A percentile compares a stretch with the other conserved stretches of the same genome.
These are phyloP conservation scores for Moniliella sp. DNA, from an alignment of 1,284 basidiomycete genomes.

Conservation along the genomic window DNA sequence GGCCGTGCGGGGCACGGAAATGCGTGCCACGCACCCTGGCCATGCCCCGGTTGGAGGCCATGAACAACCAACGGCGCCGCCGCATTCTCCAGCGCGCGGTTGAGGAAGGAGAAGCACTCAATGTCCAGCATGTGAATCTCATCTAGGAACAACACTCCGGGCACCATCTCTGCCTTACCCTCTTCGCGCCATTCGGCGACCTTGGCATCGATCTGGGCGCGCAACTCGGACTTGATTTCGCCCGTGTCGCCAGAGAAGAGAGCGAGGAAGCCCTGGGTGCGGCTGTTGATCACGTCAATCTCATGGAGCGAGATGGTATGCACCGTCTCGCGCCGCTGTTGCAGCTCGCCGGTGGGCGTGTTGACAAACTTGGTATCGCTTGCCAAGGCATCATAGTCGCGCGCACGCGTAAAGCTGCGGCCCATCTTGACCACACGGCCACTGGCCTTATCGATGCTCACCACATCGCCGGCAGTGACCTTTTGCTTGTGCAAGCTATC, in stretches of 20 bases:
- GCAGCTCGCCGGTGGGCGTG: slow-evolving; percentile 93
- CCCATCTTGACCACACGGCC: slow-evolving; percentile 94
- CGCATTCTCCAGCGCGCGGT: slow-evolving; percentile 73
- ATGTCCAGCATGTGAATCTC: slow-evolving; percentile 83
- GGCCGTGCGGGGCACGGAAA: slow-evolving; percentile 75
- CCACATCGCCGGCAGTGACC: slow-evolving; percentile 80
- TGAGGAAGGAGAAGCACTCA: slow-evolving; percentile 95
- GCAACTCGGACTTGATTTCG: slow-evolving; percentile 89
- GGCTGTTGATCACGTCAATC: slow-evolving; percentile 95
- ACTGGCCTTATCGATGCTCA: slow-evolving; percentile 82
- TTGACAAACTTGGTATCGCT: slow-evolving; percentile 84
- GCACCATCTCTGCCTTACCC: slow-evolving; percentile 91
- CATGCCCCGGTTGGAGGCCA: slow-evolving; percentile 92
- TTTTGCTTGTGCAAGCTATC: slow-evolving; percentile 90
- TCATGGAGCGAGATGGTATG: slow-evolving; percentile 97
- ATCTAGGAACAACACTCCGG: slow-evolving; percentile 44
- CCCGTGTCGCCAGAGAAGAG: slow-evolving; percentile 63
- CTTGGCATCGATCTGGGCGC: slow-evolving; percentile 90
- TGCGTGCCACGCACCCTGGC: slow-evolving; percentile 83
- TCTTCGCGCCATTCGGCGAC: slow-evolving; percentile 95
- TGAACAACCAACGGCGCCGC: slow-evolving; percentile 83
- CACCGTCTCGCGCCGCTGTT: slow-evolving; percentile 84
- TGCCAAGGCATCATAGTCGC: slow-evolving; percentile 93
- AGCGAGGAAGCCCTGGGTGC: slow-evolving; percentile 62
- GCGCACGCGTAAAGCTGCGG: slow-evolving; percentile 74